phyloP scores from a whole-genome alignment of 2,329 filamentous ascomycete species.

The Beauveria pseudobassiana region DNA sequence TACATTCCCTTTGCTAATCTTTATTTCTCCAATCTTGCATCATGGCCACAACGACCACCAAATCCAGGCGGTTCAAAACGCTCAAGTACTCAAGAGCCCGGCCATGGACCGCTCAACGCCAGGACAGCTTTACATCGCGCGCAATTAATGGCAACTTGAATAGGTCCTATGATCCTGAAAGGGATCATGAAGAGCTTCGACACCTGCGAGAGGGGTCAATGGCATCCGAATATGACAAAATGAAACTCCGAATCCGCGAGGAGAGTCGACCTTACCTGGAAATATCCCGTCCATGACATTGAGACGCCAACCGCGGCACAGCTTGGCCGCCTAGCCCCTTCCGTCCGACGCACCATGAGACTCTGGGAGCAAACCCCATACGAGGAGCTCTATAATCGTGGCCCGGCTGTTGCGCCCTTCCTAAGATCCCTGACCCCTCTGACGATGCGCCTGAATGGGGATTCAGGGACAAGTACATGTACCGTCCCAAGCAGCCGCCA shows the following conservation, averaged over 20 bases:
- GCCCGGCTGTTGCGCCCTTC: not conserved
- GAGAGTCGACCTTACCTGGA: not conserved
- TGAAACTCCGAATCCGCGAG: not conserved
- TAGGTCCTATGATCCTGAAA: not conserved
- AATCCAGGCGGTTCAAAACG: not conserved
- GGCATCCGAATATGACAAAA: not conserved
- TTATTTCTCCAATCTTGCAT: too few relatives aligned
- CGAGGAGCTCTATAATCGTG: not conserved
- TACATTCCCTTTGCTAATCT: too few relatives aligned
- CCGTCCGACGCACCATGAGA: not conserved
- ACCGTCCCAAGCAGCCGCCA: not conserved
- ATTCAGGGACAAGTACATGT: not conserved
- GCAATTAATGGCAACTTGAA: too few relatives aligned
- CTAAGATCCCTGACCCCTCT: not conserved
- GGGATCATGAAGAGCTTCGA: not conserved
- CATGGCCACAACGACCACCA: not conserved
- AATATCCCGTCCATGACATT: not conserved
- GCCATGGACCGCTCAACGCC: not conserved
- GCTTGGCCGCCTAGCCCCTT: not conserved
- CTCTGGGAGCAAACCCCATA: not conserved
- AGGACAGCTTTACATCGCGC: not conserved
- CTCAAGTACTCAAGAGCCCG: too few relatives aligned
- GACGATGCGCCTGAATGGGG: not conserved
- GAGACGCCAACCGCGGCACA: not conserved
- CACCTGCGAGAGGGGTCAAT: not conserved